Evolutionary conservation across 1,284 basidiomycete species (phyloP).

Genomic region (Cryptococcus jaspeensis): DNA sequence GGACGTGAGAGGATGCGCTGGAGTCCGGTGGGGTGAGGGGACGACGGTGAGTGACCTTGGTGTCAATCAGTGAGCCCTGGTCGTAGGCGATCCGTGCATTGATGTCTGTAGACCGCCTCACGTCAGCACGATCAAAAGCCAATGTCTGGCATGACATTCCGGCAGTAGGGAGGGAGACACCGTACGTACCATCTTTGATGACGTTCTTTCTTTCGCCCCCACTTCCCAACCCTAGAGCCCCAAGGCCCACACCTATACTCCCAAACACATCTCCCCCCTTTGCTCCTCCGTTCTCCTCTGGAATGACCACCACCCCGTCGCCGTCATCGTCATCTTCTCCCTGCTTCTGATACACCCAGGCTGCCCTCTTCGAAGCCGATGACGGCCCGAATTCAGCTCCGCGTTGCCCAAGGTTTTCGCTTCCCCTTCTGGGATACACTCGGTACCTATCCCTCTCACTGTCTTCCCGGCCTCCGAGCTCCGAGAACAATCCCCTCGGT

Average conservation of each 20-base stretch:
- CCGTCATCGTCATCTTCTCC: neutral
- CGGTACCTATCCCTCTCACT: constrained; percentile 7
- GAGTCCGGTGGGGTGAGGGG: constrained; percentile 19
- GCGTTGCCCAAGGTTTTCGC: neutral
- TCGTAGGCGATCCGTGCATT: constrained; percentile 12
- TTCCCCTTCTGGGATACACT: constrained; percentile 6
- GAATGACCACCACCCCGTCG: constrained; percentile 6
- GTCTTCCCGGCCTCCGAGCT: neutral
- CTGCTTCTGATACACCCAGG: constrained; percentile 11
- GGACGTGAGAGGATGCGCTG: neutral
- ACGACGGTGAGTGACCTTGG: neutral
- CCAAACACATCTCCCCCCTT: constrained; percentile 4
- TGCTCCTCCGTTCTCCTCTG: neutral
- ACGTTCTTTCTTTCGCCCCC: neutral
- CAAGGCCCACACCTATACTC: neutral
- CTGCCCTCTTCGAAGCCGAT: constrained; percentile 10
- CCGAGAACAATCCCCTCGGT: neutral
- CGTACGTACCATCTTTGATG: too few species aligned
- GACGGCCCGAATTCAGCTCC: constrained; percentile 1
- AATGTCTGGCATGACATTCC: too few species aligned
- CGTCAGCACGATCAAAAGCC: neutral
- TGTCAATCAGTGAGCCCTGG: constrained; percentile 1
- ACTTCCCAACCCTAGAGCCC: neutral
- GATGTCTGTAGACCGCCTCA: neutral
- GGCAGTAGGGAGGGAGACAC: too few species aligned